phyloP scores from a whole-genome alignment of 306 rosid genomes.

The Vicia sativa region DNA sequence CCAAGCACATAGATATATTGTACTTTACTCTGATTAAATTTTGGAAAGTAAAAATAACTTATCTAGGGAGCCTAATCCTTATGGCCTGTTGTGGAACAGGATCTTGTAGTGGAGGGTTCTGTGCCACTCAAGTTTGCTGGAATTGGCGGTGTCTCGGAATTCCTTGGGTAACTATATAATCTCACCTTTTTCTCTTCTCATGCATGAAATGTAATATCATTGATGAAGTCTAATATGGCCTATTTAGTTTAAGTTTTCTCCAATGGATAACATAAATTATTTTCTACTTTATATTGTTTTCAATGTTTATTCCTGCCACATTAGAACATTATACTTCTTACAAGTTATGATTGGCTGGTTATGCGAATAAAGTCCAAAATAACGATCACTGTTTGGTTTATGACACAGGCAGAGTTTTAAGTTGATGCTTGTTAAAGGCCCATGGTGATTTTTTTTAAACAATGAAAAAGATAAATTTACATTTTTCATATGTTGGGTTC shows the following conservation, averaged over 20 bases:
- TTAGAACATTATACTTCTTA: conserved; percentile 12
- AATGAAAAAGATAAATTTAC: background rate
- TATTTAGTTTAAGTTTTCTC: conserved; percentile 8
- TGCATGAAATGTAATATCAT: conserved; percentile 27
- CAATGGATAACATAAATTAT: conserved; percentile 9
- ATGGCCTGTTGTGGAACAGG: conserved; percentile 57
- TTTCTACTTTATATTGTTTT: background rate
- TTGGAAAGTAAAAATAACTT: conserved; percentile 24
- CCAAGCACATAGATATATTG: background rate
- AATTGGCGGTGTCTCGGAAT: conserved; percentile 86
- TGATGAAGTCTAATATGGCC: conserved; percentile 5
- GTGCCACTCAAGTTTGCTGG: conserved; percentile 86
- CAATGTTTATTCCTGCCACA: conserved; percentile 14
- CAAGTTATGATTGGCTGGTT: conserved; percentile 9
- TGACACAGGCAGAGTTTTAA: background rate
- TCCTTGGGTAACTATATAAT: conserved; percentile 70
- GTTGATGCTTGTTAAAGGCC: background rate
- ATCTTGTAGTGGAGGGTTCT: conserved; percentile 85
- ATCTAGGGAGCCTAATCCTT: conserved; percentile 32
- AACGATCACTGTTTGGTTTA: background rate
- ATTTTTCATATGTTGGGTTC: conserved; percentile 6
- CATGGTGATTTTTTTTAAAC: background rate
- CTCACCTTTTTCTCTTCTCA: conserved; percentile 5
- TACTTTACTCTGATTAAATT: conserved; percentile 27
- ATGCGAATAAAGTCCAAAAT: conserved; percentile 11